Percentiles rank a stretch among this genome's conserved stretches.
Evolutionary conservation across 805 yeast genomes (phyloP).

Genomic region (Pichia manshurica): DNA sequence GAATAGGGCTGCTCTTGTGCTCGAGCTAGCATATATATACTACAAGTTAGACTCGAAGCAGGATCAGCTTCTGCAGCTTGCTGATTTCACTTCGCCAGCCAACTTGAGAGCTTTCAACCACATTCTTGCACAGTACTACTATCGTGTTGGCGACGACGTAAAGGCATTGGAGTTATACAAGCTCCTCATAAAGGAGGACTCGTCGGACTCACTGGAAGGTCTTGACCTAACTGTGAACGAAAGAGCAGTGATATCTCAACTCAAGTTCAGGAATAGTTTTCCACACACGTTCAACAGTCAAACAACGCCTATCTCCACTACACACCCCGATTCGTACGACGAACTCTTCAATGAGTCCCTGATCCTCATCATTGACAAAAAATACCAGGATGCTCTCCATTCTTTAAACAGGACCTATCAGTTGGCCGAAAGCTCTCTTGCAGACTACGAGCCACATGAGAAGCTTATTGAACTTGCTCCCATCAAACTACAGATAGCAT

Average conservation of each 20-base stretch:
- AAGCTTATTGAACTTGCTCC: slow-evolving; percentile 50
- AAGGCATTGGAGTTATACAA: slow-evolving; percentile 44
- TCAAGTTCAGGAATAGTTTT: slow-evolving; percentile 15
- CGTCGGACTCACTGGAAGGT: slow-evolving; percentile 32
- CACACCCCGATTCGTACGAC: slow-evolving; percentile 41
- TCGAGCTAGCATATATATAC: slow-evolving; percentile 54
- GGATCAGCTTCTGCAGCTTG: slow-evolving; percentile 9
- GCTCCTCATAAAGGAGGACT: slow-evolving; percentile 16
- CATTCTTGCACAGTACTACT: slow-evolving; percentile 47
- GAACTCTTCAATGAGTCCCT: slow-evolving; percentile 55
- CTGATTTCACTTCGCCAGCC: not conserved
- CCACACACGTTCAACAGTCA: not conserved
- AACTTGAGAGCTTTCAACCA: slow-evolving; percentile 38
- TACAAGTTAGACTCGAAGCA: slow-evolving; percentile 42
- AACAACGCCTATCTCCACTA: slow-evolving; percentile 12
- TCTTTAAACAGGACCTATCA: slow-evolving; percentile 42
- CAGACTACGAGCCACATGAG: slow-evolving; percentile 43
- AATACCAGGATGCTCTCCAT: slow-evolving; percentile 36
- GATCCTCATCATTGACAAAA: slow-evolving; percentile 38
- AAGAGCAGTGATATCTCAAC: slow-evolving; percentile 58
- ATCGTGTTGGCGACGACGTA: slow-evolving; percentile 41
- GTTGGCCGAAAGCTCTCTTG: slow-evolving; percentile 34
- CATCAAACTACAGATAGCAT: slow-evolving; percentile 55
- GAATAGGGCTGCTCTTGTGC: slow-evolving; percentile 23
- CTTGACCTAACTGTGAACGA: slow-evolving; percentile 59